These are phyloP conservation scores for Blastobotrys peoriensis DNA, from an alignment of 805 yeast genomes.

Conservation along the genomic window DNA sequence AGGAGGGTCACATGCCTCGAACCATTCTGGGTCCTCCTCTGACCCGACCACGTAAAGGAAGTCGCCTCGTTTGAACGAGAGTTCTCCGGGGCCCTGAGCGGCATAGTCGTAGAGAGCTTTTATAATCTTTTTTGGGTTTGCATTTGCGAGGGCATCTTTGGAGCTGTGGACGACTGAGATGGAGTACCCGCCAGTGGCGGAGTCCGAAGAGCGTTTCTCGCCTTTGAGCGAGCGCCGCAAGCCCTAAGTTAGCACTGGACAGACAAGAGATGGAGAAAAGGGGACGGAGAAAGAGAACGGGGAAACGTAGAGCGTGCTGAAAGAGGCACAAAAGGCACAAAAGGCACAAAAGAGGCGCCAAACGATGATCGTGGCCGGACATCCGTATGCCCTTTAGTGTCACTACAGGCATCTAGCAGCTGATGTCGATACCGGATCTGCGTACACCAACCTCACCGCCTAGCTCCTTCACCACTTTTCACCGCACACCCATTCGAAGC, in stretches of 20 bases:
- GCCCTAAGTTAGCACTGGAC: slow-evolving; percentile 19
- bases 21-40: slow-evolving; percentile 61
- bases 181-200: slow-evolving; percentile 10
- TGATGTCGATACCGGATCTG: too few relatives aligned
- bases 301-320: too few relatives aligned
- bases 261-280: too few relatives aligned
- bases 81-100: slow-evolving; percentile 76
- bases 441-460: too few relatives aligned
- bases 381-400: too few relatives aligned
- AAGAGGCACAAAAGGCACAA: too few relatives aligned
- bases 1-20: slow-evolving; percentile 82
- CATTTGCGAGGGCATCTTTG: slow-evolving; percentile 24
- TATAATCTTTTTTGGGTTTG: slow-evolving; percentile 75
- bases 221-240: slow-evolving; percentile 30
- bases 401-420: too few relatives aligned
- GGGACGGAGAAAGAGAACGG: too few relatives aligned
- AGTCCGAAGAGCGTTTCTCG: slow-evolving; percentile 25
- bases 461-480: too few relatives aligned
- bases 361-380: too few relatives aligned
- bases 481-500: too few relatives aligned
- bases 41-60: slow-evolving; percentile 75
- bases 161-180: slow-evolving; percentile 7
- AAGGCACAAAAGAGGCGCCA: too few relatives aligned
- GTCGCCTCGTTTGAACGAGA: slow-evolving; percentile 74
- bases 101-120: slow-evolving; percentile 72